phyloP scores from a whole-genome alignment of 345 rosid species.

The Aethionema arabicum region DNA sequence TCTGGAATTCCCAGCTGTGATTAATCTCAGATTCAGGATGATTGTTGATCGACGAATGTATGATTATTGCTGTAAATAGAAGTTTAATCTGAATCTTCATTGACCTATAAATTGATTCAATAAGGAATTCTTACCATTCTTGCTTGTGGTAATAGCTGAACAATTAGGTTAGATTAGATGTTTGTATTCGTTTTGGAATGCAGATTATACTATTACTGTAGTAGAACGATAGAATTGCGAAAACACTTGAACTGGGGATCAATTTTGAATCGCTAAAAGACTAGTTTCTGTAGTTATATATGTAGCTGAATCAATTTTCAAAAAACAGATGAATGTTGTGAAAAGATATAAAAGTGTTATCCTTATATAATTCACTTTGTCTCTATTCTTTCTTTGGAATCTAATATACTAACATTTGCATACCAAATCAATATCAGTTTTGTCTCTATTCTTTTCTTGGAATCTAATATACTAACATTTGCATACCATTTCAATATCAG shows the following conservation, averaged over 20 bases:
- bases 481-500: background rate
- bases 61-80: background rate
- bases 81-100: background rate
- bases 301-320: too few relatives aligned
- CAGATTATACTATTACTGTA: too few relatives aligned
- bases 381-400: background rate
- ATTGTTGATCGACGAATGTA: background rate
- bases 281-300: background rate
- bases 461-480: too few relatives aligned
- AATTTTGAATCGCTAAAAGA: too few relatives aligned
- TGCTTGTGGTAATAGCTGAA: background rate
- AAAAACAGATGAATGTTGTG: too few relatives aligned
- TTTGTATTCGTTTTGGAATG: background rate
- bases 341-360: too few relatives aligned
- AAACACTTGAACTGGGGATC: too few relatives aligned
- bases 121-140: background rate
- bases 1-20: background rate
- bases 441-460: background rate
- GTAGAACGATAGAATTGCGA: too few relatives aligned
- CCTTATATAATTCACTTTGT: background rate
- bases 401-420: too few relatives aligned
- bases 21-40: background rate
- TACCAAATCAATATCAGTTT: background rate
- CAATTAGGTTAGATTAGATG: background rate
- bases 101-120: background rate